Evolutionary conservation across 352 stramenopile genomes (phyloP).

Genomic region (Pythium brachiatum): DNA sequence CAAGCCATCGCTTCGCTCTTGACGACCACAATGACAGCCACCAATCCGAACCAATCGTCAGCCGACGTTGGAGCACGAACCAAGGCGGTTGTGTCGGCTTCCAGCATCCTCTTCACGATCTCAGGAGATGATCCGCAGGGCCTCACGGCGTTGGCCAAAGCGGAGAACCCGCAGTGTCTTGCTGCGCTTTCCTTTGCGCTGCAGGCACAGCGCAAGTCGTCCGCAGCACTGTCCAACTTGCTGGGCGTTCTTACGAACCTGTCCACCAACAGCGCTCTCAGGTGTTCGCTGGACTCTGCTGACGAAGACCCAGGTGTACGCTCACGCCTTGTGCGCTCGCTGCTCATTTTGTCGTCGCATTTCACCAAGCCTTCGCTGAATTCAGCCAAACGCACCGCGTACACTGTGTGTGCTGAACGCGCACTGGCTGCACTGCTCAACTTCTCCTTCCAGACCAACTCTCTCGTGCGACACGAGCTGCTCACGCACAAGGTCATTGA

Average conservation of each 20-base stretch:
- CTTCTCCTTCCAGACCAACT: slow-evolving; percentile 42
- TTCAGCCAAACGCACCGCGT: not conserved
- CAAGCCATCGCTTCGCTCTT: not conserved
- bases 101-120: slow-evolving; percentile 56
- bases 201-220: slow-evolving; percentile 4
- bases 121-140: slow-evolving; percentile 35
- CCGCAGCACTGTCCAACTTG: slow-evolving; percentile 29
- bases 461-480: slow-evolving; percentile 37
- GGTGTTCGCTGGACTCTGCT: slow-evolving; percentile 7
- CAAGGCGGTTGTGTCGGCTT: slow-evolving; percentile 20
- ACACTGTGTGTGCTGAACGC: slow-evolving; percentile 32
- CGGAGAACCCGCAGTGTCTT: slow-evolving; percentile 10
- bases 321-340: slow-evolving; percentile 17
- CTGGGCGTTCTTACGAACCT: slow-evolving; percentile 63
- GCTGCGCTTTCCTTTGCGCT: slow-evolving; percentile 6
- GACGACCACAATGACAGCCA: not conserved
- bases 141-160: slow-evolving; percentile 25
- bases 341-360: slow-evolving; percentile 22
- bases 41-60: not conserved
- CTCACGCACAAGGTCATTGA: slow-evolving; percentile 22
- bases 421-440: slow-evolving; percentile 64
- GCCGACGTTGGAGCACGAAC: not conserved
- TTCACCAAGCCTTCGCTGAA: slow-evolving; percentile 14
- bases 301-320: not conserved
- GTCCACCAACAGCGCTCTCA: slow-evolving; percentile 35